A percentile compares a stretch with the other conserved stretches of the same genome.
These are phyloP conservation scores for Citrus trifoliata DNA, from an alignment of 345 rosid genomes.

Conservation along the genomic window DNA sequence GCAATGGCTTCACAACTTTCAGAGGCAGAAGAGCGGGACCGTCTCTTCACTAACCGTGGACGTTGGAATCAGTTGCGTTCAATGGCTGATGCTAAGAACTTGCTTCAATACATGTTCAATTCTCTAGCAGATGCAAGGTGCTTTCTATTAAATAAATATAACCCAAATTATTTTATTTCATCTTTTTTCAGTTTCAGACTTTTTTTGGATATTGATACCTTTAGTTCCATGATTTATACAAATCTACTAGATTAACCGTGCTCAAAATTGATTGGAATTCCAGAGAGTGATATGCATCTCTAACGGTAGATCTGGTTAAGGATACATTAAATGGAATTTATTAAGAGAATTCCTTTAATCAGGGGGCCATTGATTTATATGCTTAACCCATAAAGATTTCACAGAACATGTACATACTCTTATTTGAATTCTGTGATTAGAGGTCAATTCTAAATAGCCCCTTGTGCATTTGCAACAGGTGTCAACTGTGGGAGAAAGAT, in stretches of 20 bases:
- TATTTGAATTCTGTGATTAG: background rate
- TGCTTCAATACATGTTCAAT: slow-evolving; percentile 92
- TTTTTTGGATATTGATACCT: background rate
- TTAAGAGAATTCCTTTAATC: too few relatives aligned
- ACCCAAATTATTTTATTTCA: background rate
- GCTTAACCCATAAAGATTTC: background rate
- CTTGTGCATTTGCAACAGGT: slow-evolving; percentile 42
- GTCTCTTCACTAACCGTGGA: slow-evolving; percentile 83
- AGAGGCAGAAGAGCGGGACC: slow-evolving; percentile 97
- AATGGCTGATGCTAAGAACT: slow-evolving; percentile 96
- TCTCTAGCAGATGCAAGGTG: slow-evolving; percentile 87
- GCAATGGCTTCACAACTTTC: slow-evolving; percentile 99
- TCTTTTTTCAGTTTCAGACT: background rate
- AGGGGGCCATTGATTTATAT: background rate
- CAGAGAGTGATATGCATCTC: background rate
- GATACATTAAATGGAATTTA: background rate
- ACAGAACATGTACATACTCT: background rate
- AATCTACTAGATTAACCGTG: background rate
- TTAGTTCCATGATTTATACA: background rate
- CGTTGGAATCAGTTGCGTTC: slow-evolving; percentile 99
- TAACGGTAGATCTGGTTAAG: background rate
- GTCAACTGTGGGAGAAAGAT: slow-evolving; percentile 93
- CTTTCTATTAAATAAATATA: slow-evolving; percentile 14
- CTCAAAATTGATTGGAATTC: background rate
- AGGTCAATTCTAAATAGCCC: background rate